Conservation (phyloP, 805 yeast species). For the Hanseniaspora clermontiae region DNA sequence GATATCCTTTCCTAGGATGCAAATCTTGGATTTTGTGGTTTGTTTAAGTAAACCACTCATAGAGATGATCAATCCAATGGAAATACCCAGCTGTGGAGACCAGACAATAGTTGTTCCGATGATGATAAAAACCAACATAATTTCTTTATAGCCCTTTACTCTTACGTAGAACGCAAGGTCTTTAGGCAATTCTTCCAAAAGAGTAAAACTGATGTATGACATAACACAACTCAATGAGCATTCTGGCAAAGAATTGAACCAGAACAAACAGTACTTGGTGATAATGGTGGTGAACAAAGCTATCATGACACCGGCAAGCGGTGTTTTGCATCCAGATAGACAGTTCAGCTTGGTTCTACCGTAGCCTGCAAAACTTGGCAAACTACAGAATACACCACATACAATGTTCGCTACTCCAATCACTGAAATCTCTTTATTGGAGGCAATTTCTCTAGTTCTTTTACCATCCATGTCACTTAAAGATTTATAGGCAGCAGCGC, state of each 20-base stretch:
- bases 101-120: conserved; percentile 19
- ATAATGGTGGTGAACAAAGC: conserved; percentile 18
- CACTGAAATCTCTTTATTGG: conserved; percentile 12
- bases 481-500: conserved; percentile 13
- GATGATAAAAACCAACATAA: conserved; percentile 19
- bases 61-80: conserved; percentile 29
- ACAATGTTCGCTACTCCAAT: conserved; percentile 11
- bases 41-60: conserved; percentile 29
- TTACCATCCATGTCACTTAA: conserved; percentile 13
- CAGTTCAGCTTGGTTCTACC: conserved; percentile 14
- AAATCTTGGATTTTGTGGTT: conserved; percentile 34
- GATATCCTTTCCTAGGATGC: conserved; percentile 32
- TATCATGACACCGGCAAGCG: conserved; percentile 16
- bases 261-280: conserved; percentile 20
- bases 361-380: conserved; percentile 15
- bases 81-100: conserved; percentile 32
- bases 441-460: conserved; percentile 10
- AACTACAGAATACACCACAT: conserved; percentile 8
- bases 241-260: conserved; percentile 33
- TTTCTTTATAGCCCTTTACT: conserved; percentile 32
- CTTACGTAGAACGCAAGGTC: conserved; percentile 34
- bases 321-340: conserved; percentile 14
- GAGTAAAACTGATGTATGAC: conserved; percentile 33
- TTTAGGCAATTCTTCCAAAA: conserved; percentile 35
- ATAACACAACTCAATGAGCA: conserved; percentile 36